phyloP scores from a whole-genome alignment of 2,329 filamentous ascomycete species.

The Pseudocercospora pini-densiflorae region DNA sequence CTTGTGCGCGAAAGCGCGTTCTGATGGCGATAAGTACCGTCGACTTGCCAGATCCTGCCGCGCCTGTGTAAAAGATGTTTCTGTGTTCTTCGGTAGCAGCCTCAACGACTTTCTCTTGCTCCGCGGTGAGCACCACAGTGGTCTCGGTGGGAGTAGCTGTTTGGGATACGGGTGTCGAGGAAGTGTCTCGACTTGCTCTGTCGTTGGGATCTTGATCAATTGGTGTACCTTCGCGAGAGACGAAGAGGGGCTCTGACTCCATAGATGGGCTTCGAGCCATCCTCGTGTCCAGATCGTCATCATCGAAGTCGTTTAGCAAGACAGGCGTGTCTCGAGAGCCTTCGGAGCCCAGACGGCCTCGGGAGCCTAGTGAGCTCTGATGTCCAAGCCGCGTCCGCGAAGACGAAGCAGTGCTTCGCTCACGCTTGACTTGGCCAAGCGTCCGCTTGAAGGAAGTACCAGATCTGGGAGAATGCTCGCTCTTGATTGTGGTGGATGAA shows the following conservation, averaged over 20 bases:
- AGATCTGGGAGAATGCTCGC: no score
- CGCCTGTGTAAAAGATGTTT: conserved; percentile 69
- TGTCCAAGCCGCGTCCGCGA: background rate
- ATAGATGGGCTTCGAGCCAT: no score
- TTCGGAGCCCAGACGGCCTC: background rate
- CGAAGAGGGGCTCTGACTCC: no score
- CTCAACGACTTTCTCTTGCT: background rate
- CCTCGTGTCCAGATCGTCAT: no score
- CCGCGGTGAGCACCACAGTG: background rate
- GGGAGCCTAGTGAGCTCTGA: background rate
- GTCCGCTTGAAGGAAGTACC: no score
- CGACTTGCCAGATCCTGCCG: conserved; percentile 64
- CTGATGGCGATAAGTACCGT: conserved; percentile 58
- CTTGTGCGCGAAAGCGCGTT: conserved; percentile 40
- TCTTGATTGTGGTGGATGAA: background rate
- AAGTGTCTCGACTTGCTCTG: no score
- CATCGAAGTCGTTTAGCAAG: no score
- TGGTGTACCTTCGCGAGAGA: no score
- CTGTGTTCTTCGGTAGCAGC: background rate
- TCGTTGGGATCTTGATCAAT: background rate
- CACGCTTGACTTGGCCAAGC: no score
- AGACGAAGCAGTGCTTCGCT: background rate
- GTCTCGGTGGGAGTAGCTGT: no score
- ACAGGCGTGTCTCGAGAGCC: no score
- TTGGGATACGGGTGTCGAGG: no score